Evolutionary conservation across 768 basidiomycete species (phyloP).

Genomic region (Holtermanniella nyarrowii): DNA sequence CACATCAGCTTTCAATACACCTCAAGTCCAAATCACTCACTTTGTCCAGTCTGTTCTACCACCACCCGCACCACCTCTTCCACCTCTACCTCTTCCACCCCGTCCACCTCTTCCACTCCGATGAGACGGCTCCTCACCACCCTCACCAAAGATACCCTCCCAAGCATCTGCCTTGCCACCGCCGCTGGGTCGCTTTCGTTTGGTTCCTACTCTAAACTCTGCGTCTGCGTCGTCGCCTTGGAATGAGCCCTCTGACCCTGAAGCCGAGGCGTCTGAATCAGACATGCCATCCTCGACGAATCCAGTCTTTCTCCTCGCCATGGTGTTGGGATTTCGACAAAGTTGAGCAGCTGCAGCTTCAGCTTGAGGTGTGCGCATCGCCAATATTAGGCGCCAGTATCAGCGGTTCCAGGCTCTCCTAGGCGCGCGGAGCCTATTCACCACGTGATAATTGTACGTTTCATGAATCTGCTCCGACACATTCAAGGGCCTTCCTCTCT

Average conservation of each 20-base stretch:
- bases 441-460: no score
- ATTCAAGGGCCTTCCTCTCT: no score
- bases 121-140: conserved; percentile 14
- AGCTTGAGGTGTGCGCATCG: no score
- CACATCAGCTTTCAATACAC: not conserved
- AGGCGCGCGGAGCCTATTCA: no score
- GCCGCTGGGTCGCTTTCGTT: conserved; percentile 12
- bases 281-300: conserved; percentile 53
- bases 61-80: conserved; percentile 2
- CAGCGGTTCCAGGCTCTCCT: no score
- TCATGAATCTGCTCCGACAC: no score
- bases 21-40: conserved; percentile 10
- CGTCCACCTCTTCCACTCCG: conserved; percentile 1
- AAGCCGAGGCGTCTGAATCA: conserved; percentile 44
- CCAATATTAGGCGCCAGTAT: no score
- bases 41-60: conserved; percentile 26
- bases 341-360: no score
- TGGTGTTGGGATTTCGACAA: conserved; percentile 2
- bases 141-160: conserved; percentile 40
- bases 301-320: conserved; percentile 40
- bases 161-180: conserved; percentile 37
- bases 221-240: conserved; percentile 37
- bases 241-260: conserved; percentile 23
- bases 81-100: conserved; percentile 6
- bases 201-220: conserved; percentile 29